A percentile compares a stretch with the other conserved stretches of the same genome.
phyloP scores from a whole-genome alignment of 177 flowering plant genomes.

The Tripterygium wilfordii region DNA sequence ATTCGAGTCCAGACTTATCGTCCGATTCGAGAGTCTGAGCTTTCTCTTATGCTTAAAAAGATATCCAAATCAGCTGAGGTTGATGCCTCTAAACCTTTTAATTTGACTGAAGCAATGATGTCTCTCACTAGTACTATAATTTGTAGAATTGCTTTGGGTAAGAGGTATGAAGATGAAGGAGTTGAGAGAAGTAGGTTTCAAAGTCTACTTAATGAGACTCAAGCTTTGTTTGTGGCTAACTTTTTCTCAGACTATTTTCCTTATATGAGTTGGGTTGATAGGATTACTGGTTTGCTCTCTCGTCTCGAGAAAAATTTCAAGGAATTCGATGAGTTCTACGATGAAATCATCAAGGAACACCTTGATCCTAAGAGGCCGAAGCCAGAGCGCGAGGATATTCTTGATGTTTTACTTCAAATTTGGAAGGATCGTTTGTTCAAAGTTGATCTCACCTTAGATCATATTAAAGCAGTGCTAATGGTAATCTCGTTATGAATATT shows the following conservation, averaged over 20 bases:
- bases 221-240: conserved; percentile 19
- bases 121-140: conserved; percentile 13
- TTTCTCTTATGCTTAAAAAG: conserved; percentile 12
- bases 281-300: conserved; percentile 12
- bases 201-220: conserved; percentile 16
- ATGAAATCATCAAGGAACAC: conserved; percentile 29
- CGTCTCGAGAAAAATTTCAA: conserved; percentile 24
- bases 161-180: conserved; percentile 23
- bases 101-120: conserved; percentile 15
- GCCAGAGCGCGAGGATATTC: conserved; percentile 19
- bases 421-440: conserved; percentile 5
- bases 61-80: not conserved
- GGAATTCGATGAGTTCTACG: conserved; percentile 27
- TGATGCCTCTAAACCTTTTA: not conserved
- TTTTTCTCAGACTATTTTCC: conserved; percentile 27
- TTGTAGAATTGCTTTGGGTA: conserved; percentile 29
- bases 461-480: conserved; percentile 35
- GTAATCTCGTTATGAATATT: conserved; percentile 11
- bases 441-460: conserved; percentile 18
- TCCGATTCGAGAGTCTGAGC: conserved; percentile 25
- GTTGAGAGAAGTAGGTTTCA: conserved; percentile 17
- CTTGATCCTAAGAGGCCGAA: conserved; percentile 19
- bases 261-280: conserved; percentile 25
- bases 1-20: conserved; percentile 15
- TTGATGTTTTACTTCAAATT: conserved; percentile 28